Base-by-base conservation (phyloP, 495 filamentous ascomycete species). In the Xylaria nigripes region DNA sequence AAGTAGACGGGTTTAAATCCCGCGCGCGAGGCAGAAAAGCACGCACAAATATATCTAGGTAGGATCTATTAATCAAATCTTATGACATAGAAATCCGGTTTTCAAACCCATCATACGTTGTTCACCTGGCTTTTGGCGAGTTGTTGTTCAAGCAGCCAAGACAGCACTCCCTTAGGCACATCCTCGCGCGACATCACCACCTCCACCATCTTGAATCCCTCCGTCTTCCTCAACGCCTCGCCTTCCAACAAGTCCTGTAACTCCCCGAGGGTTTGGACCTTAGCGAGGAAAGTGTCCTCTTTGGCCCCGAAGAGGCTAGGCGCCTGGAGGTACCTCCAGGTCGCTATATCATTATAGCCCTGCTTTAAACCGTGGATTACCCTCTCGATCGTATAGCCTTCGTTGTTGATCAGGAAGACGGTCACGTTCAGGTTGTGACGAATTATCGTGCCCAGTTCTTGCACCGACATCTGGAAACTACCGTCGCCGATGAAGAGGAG, bases 401-500 rank as follows among this genome's bases (percentile, higher is more conserved):
- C 72, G 50, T 85, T 85, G 59, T 81, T 81, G 45, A 84, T 74
- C 25, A 85, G 76, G 51, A 81, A 83, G 15, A 91, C 79, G 55
- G 86, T 87, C 12, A 85, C 83, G 45, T 84, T 84, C 23, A 92
- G 74, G 13, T 80, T 76, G 48, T 86, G 79, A 5, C 81, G 76
- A 52, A 92, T 76, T 70, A 90, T 88, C 18, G 84, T 86, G 56
- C 82, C 83, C 43, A 92, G 51, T 62, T 88, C 86, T 66, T 91
- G 88, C 5, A 78, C 79, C 0, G 85, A 89, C 56, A 91, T 72
- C 61, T 92, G 85, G 53, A 87, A 79, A 56, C 81, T 84, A 25
- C 87, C 87, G 57, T 92, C 88, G 34, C 87, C 87, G 19, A 86
- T 85, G 57, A 89, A 88, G 23, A 92, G 72, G 32, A 91, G 80